These are phyloP conservation scores for Trichoderma brevicompactum DNA, from an alignment of 2,329 filamentous ascomycete species.

Conservation along the genomic window DNA sequence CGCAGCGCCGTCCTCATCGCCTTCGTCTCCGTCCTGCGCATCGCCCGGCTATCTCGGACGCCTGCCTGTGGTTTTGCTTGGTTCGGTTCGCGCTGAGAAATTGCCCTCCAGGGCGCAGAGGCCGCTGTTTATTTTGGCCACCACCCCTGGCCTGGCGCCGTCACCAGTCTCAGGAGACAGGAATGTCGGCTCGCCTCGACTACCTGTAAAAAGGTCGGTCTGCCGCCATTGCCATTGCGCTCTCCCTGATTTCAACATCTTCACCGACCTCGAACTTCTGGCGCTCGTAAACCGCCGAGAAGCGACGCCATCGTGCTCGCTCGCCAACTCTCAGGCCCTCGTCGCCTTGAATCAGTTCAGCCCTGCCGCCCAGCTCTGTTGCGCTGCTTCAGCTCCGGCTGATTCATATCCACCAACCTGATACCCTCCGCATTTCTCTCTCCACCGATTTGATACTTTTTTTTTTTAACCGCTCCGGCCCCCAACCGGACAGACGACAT, in stretches of 20 bases:
- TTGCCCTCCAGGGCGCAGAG: constrained; percentile 10
- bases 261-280: neutral
- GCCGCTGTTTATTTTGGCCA: constrained; percentile 25
- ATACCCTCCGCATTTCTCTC: constrained; percentile 25
- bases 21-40: neutral
- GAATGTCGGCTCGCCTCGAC: constrained; percentile 22
- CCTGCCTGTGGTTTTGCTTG: constrained; percentile 1
- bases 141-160: neutral
- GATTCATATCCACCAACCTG: constrained; percentile 23
- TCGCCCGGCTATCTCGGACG: constrained; percentile 22
- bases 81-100: constrained; percentile 11
- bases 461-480: too few relatives aligned
- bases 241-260: neutral
- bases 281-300: neutral
- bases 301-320: neutral
- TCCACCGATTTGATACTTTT: constrained; percentile 14
- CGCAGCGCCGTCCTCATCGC: neutral
- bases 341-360: neutral
- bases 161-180: constrained; percentile 28
- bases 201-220: constrained; percentile 8
- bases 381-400: neutral
- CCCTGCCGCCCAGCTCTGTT: neutral
- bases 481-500: neutral
- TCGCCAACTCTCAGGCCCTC: too few relatives aligned
- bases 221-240: constrained; percentile 17